Conservation (phyloP, 176 grass and related monocot genomes). For the Musa beccarii region DNA sequence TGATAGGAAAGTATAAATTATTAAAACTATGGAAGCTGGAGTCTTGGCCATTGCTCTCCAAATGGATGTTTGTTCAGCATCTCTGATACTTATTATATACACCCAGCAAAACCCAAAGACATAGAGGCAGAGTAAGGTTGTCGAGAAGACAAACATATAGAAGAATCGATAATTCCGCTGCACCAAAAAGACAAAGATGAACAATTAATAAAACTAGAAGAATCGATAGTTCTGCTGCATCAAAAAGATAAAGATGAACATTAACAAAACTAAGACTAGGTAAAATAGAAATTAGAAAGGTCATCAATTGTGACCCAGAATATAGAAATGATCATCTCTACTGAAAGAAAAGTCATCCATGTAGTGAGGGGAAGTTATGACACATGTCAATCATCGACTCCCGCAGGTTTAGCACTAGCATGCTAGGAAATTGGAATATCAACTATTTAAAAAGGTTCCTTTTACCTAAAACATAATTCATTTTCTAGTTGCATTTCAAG, state of each 20-base stretch:
- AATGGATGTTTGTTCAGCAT: conserved; percentile 13
- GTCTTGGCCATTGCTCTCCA: conserved; percentile 20
- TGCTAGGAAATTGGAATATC: not conserved
- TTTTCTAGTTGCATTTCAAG: not conserved
- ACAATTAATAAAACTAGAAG: not conserved
- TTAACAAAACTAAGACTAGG: not conserved
- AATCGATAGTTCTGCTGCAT: not conserved
- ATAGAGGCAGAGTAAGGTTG: conserved; percentile 17
- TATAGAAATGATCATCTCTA: not conserved
- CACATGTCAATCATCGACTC: not conserved
- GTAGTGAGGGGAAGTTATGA: not conserved
- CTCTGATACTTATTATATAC: conserved; percentile 12
- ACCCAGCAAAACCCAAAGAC: conserved; percentile 24
- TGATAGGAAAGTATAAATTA: conserved; percentile 13
- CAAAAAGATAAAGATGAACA: not conserved
- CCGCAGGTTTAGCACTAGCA: not conserved
- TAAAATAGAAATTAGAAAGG: not conserved
- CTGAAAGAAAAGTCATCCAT: not conserved
- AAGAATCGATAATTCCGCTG: conserved; percentile 21
- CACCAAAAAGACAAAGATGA: conserved; percentile 1
- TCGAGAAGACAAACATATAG: conserved; percentile 22
- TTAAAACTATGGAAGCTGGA: conserved; percentile 19
- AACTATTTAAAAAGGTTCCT: not conserved
- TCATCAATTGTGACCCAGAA: not conserved
- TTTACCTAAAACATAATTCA: not conserved